Conservation (phyloP, 768 basidiomycete species). For the Trametes elegans region DNA sequence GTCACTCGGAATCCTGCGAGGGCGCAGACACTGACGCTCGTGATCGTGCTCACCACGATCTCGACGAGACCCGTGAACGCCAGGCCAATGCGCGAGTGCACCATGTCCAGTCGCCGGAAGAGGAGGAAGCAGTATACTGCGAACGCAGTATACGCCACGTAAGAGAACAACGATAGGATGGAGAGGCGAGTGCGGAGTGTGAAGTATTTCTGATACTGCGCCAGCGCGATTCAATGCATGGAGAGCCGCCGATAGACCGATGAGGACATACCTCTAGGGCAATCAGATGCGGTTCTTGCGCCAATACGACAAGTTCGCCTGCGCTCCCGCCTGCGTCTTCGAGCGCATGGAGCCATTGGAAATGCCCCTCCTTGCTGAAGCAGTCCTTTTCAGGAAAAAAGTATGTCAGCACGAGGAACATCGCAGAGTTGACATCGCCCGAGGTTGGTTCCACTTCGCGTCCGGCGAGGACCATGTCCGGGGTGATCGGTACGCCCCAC, state of each 20-base stretch:
- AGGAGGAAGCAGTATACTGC: slow-evolving; percentile 73
- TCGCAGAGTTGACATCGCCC: slow-evolving; percentile 57
- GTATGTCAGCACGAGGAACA: slow-evolving; percentile 76
- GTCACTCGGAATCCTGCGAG: slow-evolving; percentile 85
- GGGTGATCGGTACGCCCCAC: slow-evolving; percentile 63
- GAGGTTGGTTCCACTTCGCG: slow-evolving; percentile 54
- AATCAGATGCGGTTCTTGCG: slow-evolving; percentile 43
- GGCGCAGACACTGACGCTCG: slow-evolving; percentile 89
- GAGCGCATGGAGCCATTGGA: slow-evolving; percentile 60
- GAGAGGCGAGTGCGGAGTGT: slow-evolving; percentile 48
- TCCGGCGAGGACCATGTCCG: slow-evolving; percentile 77
- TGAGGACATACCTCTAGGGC: slow-evolving; percentile 41
- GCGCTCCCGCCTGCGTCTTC: slow-evolving; percentile 38
- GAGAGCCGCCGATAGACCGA: neutral
- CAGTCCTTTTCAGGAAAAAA: slow-evolving; percentile 79
- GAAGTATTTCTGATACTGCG: slow-evolving; percentile 52
- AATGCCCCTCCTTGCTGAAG: slow-evolving; percentile 57
- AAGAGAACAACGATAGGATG: slow-evolving; percentile 68
- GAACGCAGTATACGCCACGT: slow-evolving; percentile 74
- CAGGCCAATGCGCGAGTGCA: slow-evolving; percentile 89
- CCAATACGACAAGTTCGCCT: slow-evolving; percentile 37
- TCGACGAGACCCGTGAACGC: slow-evolving; percentile 93
- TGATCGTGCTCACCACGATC: slow-evolving; percentile 89
- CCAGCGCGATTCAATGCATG: neutral
- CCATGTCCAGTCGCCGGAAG: slow-evolving; percentile 73